A percentile compares a stretch with the other conserved stretches of the same genome.
Evolutionary conservation across 2,329 filamentous ascomycete genomes (phyloP).

Genomic region (Hyphodiscus sp.): DNA sequence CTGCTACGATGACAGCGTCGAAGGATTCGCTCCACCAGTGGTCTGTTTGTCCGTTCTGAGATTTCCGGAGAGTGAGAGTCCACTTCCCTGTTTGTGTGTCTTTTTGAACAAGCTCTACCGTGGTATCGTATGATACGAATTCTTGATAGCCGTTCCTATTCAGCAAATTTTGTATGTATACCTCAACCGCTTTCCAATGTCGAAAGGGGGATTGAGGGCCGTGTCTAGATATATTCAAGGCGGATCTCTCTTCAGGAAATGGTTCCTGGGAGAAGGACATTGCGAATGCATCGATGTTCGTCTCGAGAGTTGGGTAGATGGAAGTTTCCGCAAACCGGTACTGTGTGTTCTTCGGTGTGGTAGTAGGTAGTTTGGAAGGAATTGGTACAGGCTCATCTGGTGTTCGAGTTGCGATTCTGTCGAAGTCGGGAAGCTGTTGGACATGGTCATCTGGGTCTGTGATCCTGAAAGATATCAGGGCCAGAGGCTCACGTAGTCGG

Average conservation of each 20-base stretch:
- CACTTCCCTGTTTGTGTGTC: constrained; percentile 38
- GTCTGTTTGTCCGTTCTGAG: constrained; percentile 36
- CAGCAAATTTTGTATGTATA: constrained; percentile 48
- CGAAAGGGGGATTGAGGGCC: constrained; percentile 55
- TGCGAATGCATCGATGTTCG: constrained; percentile 51
- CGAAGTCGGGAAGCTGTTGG: constrained; percentile 37
- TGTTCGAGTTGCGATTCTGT: constrained; percentile 40
- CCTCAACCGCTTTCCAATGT: constrained; percentile 49
- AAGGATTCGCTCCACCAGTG: constrained; percentile 59
- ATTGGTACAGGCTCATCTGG: constrained; percentile 44
- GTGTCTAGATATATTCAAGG: constrained; percentile 40
- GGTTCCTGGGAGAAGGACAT: constrained; percentile 56
- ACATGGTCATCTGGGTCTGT: constrained; percentile 32
- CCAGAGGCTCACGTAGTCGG: neutral
- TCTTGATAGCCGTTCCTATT: constrained; percentile 46
- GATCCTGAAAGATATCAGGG: constrained; percentile 33
- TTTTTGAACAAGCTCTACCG: constrained; percentile 53
- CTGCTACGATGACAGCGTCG: constrained; percentile 60
- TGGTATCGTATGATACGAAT: constrained; percentile 49
- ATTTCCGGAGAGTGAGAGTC: constrained; percentile 45
- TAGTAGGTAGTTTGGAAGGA: constrained; percentile 41
- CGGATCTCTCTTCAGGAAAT: constrained; percentile 39
- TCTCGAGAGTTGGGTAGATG: constrained; percentile 58
- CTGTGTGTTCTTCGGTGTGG: constrained; percentile 35
- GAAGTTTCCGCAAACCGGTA: constrained; percentile 51